Evolutionary conservation across 1,139 yeast genomes (phyloP), one percentile per base, ranked within the genome.

Genomic region (Debaryomyces nepalensis): DNA sequence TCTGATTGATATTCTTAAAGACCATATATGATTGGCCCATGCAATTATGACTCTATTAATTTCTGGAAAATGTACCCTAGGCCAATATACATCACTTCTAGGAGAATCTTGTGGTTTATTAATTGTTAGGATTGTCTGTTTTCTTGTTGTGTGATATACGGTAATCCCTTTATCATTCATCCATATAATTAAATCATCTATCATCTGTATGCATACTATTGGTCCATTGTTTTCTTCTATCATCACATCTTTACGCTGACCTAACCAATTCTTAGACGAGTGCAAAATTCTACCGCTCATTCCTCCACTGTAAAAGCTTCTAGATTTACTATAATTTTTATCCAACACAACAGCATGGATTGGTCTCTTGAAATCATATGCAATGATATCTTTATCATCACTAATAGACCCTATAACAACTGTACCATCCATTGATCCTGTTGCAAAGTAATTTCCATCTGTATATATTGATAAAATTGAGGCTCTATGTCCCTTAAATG

Each of bases 351-450:
- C 95, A 0, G 95, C 82, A 59, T 90, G 95, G 0, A 95, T 79
- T 0, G 99, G 98, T 24, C 98, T 68, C 54, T 87, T 85, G 61
- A 90, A 88, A 60, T 90, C 95, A 51, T 80, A 86, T 2, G 90
- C 90, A 0, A 79, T 72, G 3, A 86, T 79, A 52, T 85, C 95
- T 21, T 73, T 68, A 14, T 77, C 80, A 46, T 85, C 89, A 1
- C 51, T 48, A 0, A 87, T 68, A 0, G 91, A 78, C 0, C 96
- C 95, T 8, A 91, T 79, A 0, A 88, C 90, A 0, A 91, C 86
- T 0, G 96, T 87, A 0, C 99, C 98, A 58, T 93, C 98, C 73
- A 91, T 84, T 0, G 97, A 89, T 0, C 91, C 96, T 0, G 95
- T 84, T 0, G 91, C 95, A 51, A 91, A 80, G 53, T 75, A 82